Percentiles rank a stretch among this genome's conserved stretches.
These are phyloP conservation scores for Alternaria ethzedia DNA, from an alignment of 2,329 filamentous ascomycete species.

Conservation along the genomic window DNA sequence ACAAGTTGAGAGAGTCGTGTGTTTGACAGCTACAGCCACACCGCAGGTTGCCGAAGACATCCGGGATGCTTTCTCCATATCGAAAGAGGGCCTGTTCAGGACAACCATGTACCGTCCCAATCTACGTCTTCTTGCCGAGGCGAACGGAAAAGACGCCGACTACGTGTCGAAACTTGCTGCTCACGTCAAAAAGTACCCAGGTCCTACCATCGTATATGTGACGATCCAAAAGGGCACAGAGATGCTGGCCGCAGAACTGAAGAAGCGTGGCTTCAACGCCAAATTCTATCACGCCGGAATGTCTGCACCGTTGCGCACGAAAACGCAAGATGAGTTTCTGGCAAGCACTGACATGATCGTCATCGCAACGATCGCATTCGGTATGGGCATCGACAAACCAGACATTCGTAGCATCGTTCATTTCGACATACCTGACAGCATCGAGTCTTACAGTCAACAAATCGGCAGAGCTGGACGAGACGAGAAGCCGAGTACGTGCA, in stretches of 20 bases:
- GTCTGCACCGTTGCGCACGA: constrained; percentile 66
- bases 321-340: constrained; percentile 82
- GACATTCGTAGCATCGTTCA: constrained; percentile 96
- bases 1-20: constrained; percentile 76
- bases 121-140: constrained; percentile 62
- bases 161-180: constrained; percentile 71
- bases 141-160: constrained; percentile 70
- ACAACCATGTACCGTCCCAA: constrained; percentile 67
- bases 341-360: constrained; percentile 78
- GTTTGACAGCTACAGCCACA: constrained; percentile 90
- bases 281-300: constrained; percentile 85
- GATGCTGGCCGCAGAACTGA: constrained; percentile 69
- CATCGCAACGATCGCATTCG: constrained; percentile 96
- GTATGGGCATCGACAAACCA: constrained; percentile 97
- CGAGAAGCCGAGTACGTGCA: constrained; percentile 69
- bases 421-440: constrained; percentile 85
- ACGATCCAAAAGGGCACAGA: constrained; percentile 65
- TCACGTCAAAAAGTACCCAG: constrained; percentile 60
- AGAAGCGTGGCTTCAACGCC: constrained; percentile 70
- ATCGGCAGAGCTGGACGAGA: constrained; percentile 92
- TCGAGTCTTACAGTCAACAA: constrained; percentile 98
- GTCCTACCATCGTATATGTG: constrained; percentile 67
- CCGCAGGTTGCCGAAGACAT: constrained; percentile 74
- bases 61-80: constrained; percentile 89
- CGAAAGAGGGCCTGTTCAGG: constrained; percentile 63